Evolutionary conservation across 306 rosid genomes (phyloP).

Genomic region (Lagenaria siceraria): DNA sequence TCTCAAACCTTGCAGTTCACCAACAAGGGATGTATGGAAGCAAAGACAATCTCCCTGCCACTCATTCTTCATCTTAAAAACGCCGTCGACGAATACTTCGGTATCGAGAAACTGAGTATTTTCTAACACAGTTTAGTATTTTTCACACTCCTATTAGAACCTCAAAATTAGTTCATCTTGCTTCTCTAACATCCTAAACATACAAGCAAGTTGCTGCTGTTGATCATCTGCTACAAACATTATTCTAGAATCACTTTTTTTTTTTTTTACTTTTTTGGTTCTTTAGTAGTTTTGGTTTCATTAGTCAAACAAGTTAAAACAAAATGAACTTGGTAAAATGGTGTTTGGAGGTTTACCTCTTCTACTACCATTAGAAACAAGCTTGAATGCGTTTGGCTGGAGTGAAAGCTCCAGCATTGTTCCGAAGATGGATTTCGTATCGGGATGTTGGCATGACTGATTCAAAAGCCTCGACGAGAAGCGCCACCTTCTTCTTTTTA

Average conservation of each 20-base stretch:
- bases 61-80: neutral
- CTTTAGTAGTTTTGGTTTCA: neutral
- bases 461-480: conserved; percentile 91
- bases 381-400: conserved; percentile 53
- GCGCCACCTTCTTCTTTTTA: conserved; percentile 86
- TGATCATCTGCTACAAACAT: conserved; percentile 1
- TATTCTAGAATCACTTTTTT: neutral
- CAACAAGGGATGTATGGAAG: neutral
- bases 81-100: neutral
- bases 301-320: neutral
- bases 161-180: neutral
- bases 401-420: conserved; percentile 27
- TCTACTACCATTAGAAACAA: conserved; percentile 41
- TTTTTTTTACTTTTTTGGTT: neutral
- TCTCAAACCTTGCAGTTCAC: neutral
- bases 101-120: neutral
- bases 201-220: neutral
- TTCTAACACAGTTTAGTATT: neutral
- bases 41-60: neutral
- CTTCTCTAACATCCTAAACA: neutral
- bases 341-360: conserved; percentile 8
- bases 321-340: neutral
- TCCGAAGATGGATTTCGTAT: conserved; percentile 25
- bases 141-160: neutral
- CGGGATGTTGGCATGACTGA: conserved; percentile 52